Percentiles rank a stretch among this genome's conserved stretches.
phyloP scores from a whole-genome alignment of 257 asterid species.

The Scutellaria minor region DNA sequence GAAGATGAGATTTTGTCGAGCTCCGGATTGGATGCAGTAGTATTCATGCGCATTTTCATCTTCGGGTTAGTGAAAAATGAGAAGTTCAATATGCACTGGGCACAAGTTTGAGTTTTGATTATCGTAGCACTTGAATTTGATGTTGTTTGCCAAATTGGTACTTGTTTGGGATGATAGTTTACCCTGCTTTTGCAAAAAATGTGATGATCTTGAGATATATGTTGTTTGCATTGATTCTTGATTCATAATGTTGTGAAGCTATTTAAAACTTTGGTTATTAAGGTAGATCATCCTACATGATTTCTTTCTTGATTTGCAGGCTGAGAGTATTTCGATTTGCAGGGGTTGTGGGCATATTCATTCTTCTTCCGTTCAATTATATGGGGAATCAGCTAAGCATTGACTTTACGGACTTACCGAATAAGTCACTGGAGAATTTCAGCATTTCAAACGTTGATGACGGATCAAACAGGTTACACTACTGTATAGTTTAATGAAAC shows the following conservation, averaged over 20 bases:
- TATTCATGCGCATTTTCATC: constrained; percentile 84
- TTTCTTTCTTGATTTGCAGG: constrained; percentile 52
- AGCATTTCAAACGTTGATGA: constrained; percentile 90
- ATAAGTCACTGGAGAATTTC: constrained; percentile 84
- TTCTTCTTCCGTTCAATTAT: constrained; percentile 94
- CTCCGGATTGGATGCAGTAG: constrained; percentile 93
- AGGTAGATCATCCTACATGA: constrained; percentile 29
- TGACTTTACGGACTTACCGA: constrained; percentile 75
- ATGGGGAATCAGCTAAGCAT: constrained; percentile 83
- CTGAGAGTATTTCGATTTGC: constrained; percentile 84
- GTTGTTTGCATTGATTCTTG: constrained; percentile 3
- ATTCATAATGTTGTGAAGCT: background rate
- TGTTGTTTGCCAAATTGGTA: constrained; percentile 15
- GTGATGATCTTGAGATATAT: constrained; percentile 9
- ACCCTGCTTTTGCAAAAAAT: constrained; percentile 7
- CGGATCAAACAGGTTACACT: constrained; percentile 84
- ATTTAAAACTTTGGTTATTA: constrained; percentile 5
- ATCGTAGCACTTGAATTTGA: constrained; percentile 2
- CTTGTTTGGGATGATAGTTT: constrained; percentile 1
- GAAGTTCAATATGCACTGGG: background rate
- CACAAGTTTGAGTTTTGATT: constrained; percentile 2
- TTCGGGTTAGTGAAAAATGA: constrained; percentile 60
- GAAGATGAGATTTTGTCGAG: constrained; percentile 75
- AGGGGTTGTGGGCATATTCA: constrained; percentile 62
- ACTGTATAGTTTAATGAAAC: constrained; percentile 20